phyloP scores from a whole-genome alignment of 202 grass and related monocot species.

The Musa balbisiana region DNA sequence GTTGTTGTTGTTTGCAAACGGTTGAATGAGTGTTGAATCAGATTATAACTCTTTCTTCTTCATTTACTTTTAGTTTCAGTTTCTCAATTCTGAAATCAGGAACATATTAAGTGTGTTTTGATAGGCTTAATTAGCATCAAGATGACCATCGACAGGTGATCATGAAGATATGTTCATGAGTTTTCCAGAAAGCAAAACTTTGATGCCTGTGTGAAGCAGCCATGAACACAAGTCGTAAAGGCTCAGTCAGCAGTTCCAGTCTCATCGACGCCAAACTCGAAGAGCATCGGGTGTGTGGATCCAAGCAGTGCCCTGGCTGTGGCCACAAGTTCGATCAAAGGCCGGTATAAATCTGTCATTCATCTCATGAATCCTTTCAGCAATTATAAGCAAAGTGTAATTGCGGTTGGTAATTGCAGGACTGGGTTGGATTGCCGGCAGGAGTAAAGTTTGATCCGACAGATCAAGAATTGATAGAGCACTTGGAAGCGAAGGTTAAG shows the following conservation, averaged over 20 bases:
- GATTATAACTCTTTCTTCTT: too few relatives aligned
- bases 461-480: slow-evolving; percentile 91
- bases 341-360: slow-evolving; percentile 37
- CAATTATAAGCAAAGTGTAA: too few relatives aligned
- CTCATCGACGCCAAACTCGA: slow-evolving; percentile 94
- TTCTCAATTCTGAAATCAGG: slow-evolving; percentile 3
- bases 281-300: slow-evolving; percentile 74
- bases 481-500: slow-evolving; percentile 80
- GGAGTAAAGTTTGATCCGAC: slow-evolving; percentile 96
- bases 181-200: slow-evolving; percentile 12
- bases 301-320: slow-evolving; percentile 76
- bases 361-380: slow-evolving; percentile 2
- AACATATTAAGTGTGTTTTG: too few relatives aligned
- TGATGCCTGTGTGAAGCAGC: slow-evolving; percentile 35
- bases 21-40: too few relatives aligned
- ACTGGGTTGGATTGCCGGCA: slow-evolving; percentile 83
- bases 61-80: slow-evolving; percentile 3
- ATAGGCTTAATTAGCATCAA: too few relatives aligned
- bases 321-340: slow-evolving; percentile 79
- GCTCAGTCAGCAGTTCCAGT: slow-evolving; percentile 49
- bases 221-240: slow-evolving; percentile 36
- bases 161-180: too few relatives aligned
- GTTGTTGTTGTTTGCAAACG: too few relatives aligned
- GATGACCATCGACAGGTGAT: too few relatives aligned
- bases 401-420: slow-evolving; percentile 21